phyloP scores from a whole-genome alignment of 352 stramenopile species.

The Aphanomyces cochlioides region DNA sequence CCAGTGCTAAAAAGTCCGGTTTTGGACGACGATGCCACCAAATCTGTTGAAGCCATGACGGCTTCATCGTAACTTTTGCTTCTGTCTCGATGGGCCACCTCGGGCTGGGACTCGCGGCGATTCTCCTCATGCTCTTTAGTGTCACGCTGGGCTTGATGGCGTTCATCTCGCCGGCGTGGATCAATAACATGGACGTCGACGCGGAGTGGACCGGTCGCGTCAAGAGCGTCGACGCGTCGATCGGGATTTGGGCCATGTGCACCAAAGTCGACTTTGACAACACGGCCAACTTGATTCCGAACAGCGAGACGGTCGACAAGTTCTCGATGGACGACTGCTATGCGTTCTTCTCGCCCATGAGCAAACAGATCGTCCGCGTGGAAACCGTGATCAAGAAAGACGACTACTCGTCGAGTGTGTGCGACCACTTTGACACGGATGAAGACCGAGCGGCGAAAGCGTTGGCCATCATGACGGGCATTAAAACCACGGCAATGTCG shows the following conservation, averaged over 20 bases:
- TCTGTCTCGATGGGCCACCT: neutral
- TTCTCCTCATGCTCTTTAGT: neutral
- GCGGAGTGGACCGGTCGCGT: neutral
- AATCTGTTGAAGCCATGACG: no score
- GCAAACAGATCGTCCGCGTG: conserved; percentile 12
- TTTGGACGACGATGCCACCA: no score
- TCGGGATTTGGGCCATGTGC: conserved; percentile 18
- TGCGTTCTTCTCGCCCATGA: conserved; percentile 19
- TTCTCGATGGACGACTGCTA: conserved; percentile 15
- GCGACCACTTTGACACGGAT: conserved; percentile 9
- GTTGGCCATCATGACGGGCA: conserved; percentile 25
- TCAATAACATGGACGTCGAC: neutral
- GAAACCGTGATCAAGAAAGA: neutral
- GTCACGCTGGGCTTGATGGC: conserved; percentile 9
- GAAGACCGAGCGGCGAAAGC: conserved; percentile 11
- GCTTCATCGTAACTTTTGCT: no score
- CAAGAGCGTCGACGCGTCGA: conserved; percentile 3
- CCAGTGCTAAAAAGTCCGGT: no score
- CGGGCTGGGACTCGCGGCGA: neutral
- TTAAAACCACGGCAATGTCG: neutral
- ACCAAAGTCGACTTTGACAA: conserved; percentile 20
- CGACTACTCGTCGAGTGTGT: conserved; percentile 6
- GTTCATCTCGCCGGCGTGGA: conserved; percentile 13
- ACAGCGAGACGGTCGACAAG: neutral
- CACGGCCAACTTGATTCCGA: neutral